Percentiles rank a stretch among this genome's conserved stretches.
Conservation (phyloP, 2,329 filamentous ascomycete species). For the Cladophialophora exuberans region DNA sequence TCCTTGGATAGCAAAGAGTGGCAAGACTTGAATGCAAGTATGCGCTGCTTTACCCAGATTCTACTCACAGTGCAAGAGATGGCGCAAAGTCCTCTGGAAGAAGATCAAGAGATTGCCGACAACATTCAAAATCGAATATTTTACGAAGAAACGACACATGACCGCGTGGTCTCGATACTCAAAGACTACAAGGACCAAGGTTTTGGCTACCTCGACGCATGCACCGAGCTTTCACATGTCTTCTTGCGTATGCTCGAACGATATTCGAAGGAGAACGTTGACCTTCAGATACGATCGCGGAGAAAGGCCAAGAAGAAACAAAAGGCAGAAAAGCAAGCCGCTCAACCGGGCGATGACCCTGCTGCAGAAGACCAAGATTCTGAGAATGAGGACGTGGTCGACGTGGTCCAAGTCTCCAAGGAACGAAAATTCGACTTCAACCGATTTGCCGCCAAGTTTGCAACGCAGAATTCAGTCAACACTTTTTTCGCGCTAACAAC, state of each 20-base stretch:
- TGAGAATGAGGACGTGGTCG: conserved; percentile 73
- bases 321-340: conserved; percentile 57
- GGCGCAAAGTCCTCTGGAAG: conserved; percentile 78
- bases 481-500: conserved; percentile 81
- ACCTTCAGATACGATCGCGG: conserved; percentile 88
- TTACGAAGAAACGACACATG: conserved; percentile 94
- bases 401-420: conserved; percentile 70
- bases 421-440: conserved; percentile 95
- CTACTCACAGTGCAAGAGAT: conserved; percentile 91
- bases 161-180: conserved; percentile 78
- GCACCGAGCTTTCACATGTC: conserved; percentile 87
- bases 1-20: conserved; percentile 82
- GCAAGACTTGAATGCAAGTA: conserved; percentile 82
- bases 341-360: conserved; percentile 46
- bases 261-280: conserved; percentile 92
- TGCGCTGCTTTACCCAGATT: conserved; percentile 95
- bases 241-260: conserved; percentile 89
- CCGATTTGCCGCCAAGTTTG: conserved; percentile 78
- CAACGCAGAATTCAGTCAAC: conserved; percentile 81
- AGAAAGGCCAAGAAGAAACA: conserved; percentile 74
- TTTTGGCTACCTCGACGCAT: conserved; percentile 89
- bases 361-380: conserved; percentile 61
- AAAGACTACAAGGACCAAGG: conserved; percentile 91
- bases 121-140: conserved; percentile 98
- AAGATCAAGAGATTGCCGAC: conserved; percentile 97